A percentile compares a stretch with the other conserved stretches of the same genome.
Evolutionary conservation across 345 rosid genomes (phyloP).

Genomic region (Sisymbrium altissimum): DNA sequence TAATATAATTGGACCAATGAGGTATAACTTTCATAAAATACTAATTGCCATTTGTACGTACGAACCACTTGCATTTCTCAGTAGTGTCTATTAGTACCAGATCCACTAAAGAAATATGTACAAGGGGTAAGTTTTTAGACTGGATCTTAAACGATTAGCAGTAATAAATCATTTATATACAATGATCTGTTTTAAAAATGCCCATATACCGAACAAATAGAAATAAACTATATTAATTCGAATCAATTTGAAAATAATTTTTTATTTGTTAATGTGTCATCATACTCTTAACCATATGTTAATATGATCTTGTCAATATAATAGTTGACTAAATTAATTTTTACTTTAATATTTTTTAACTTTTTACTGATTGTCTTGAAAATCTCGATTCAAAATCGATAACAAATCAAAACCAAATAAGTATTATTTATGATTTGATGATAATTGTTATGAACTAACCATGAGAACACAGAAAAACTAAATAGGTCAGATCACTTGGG

Average conservation of each 20-base stretch:
- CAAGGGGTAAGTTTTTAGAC: neutral
- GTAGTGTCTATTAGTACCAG: slow-evolving; percentile 10
- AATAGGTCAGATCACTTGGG: too few relatives aligned
- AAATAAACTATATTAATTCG: neutral
- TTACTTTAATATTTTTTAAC: too few relatives aligned
- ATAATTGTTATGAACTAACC: too few relatives aligned
- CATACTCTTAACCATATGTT: neutral
- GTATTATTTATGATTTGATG: too few relatives aligned
- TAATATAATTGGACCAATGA: slow-evolving; percentile 28
- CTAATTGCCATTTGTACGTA: slow-evolving; percentile 20
- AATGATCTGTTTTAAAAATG: neutral
- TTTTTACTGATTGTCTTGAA: too few relatives aligned
- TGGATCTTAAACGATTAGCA: neutral
- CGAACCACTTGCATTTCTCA: slow-evolving; percentile 29
- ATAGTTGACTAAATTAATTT: too few relatives aligned
- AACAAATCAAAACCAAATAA: too few relatives aligned
- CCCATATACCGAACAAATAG: neutral
- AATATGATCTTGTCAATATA: neutral
- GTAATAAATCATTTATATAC: neutral
- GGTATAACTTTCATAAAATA: slow-evolving; percentile 26
- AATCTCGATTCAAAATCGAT: too few relatives aligned
- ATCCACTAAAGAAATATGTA: slow-evolving; percentile 4
- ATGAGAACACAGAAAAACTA: too few relatives aligned
- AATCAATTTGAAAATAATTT: neutral
- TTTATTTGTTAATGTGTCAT: neutral